Percentiles rank a stretch among this genome's conserved stretches.
These are phyloP conservation scores for Cunninghamia lanceolata DNA, from an alignment of 75 land plant genomes.

Conservation along the genomic window DNA sequence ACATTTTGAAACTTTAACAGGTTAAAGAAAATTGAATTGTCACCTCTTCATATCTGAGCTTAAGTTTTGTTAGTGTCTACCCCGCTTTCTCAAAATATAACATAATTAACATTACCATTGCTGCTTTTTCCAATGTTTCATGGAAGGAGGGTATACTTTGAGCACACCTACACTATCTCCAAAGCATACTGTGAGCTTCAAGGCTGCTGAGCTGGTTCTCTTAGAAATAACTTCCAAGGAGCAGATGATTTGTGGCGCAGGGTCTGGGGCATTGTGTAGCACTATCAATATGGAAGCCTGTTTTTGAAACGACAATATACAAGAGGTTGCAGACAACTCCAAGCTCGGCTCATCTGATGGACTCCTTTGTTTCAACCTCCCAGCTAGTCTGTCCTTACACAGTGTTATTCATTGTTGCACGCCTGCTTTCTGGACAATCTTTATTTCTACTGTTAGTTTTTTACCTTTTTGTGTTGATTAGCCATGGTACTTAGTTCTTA, in stretches of 20 bases:
- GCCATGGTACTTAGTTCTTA: background rate
- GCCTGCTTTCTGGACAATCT: background rate
- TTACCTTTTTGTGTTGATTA: background rate
- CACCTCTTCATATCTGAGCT: background rate
- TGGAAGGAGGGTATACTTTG: background rate
- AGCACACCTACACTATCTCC: background rate
- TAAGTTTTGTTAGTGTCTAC: background rate
- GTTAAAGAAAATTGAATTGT: background rate
- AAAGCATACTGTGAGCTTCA: background rate
- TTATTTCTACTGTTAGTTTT: background rate
- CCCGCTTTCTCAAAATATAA: background rate
- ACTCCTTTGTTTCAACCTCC: background rate
- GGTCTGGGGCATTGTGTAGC: background rate
- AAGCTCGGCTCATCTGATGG: background rate
- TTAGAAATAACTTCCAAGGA: background rate
- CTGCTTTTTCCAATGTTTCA: background rate
- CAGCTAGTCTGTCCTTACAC: background rate
- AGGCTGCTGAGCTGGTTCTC: background rate
- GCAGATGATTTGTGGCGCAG: background rate
- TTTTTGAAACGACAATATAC: background rate
- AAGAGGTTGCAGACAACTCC: background rate
- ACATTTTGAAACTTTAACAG: background rate
- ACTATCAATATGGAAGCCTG: background rate
- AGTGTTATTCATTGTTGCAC: background rate
- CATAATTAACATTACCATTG: background rate